A percentile compares a stretch with the other conserved stretches of the same genome.
These are phyloP conservation scores for Drechmeria coniospora DNA, from an alignment of 2,329 filamentous ascomycete genomes.

Conservation along the genomic window DNA sequence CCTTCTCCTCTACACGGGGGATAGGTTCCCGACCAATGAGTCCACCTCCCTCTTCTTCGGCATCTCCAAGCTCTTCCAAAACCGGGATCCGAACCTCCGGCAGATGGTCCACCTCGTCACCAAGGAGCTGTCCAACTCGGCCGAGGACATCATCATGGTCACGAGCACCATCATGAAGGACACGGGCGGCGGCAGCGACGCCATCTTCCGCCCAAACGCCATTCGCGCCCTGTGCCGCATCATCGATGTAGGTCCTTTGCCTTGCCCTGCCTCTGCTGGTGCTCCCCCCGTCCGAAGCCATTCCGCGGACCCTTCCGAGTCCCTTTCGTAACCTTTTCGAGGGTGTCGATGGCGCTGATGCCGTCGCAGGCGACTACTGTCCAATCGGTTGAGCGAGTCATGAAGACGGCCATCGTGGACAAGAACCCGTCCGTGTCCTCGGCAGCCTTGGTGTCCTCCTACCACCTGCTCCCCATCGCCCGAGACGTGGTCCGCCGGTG, in stretches of 20 bases:
- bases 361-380: slow-evolving; percentile 65
- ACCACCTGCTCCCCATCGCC: slow-evolving; percentile 92
- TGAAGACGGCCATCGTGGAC: slow-evolving; percentile 98
- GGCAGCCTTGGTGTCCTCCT: slow-evolving; percentile 88
- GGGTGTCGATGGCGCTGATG: slow-evolving; percentile 10
- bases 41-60: slow-evolving; percentile 97
- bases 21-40: slow-evolving; percentile 94
- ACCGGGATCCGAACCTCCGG: slow-evolving; percentile 92
- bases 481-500: slow-evolving; percentile 90
- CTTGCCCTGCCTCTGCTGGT: slow-evolving; percentile 4
- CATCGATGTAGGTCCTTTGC: slow-evolving; percentile 85
- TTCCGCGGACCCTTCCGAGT: too few species aligned
- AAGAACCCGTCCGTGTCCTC: slow-evolving; percentile 96
- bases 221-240: slow-evolving; percentile 92
- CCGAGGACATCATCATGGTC: slow-evolving; percentile 99
- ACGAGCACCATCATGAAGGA: slow-evolving; percentile 99
- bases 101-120: slow-evolving; percentile 98
- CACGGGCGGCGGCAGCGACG: slow-evolving; percentile 85
- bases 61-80: slow-evolving; percentile 98
- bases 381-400: slow-evolving; percentile 91
- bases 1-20: slow-evolving; percentile 88
- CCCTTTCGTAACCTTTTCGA: too few species aligned
- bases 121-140: slow-evolving; percentile 90
- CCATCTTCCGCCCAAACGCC: slow-evolving; percentile 87
- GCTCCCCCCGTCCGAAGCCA: not conserved